Evolutionary conservation across 2,329 filamentous ascomycete genomes (phyloP).

Genomic region (Sporothrix curviconia): DNA sequence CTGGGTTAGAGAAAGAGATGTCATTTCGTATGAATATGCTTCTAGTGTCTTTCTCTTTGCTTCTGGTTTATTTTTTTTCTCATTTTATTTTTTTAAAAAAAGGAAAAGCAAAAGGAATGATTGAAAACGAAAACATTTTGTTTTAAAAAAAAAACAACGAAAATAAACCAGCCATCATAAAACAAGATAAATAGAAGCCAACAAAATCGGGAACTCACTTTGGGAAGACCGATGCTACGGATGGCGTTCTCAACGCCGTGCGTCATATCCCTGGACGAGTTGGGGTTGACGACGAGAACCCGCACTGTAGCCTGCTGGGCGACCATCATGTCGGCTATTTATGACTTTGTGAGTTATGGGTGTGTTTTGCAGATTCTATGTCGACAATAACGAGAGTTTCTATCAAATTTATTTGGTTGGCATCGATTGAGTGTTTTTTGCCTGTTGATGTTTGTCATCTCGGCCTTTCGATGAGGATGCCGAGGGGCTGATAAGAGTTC

Average conservation of each 20-base stretch:
- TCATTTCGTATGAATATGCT: not conserved
- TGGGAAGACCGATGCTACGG: conserved; percentile 33
- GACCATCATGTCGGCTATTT: not conserved
- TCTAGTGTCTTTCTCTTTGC: not conserved
- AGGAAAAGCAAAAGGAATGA: not conserved
- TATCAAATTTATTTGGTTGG: too few relatives aligned
- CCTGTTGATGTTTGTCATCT: too few relatives aligned
- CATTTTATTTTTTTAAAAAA: not conserved
- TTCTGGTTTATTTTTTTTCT: not conserved
- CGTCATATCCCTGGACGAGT: conserved; percentile 69
- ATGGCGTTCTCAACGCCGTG: conserved; percentile 51
- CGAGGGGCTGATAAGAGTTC: too few relatives aligned
- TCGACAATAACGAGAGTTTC: too few relatives aligned
- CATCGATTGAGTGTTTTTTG: not conserved
- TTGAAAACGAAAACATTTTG: too few relatives aligned
- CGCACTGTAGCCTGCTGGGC: conserved; percentile 21
- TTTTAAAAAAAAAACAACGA: not conserved
- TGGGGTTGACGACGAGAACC: conserved; percentile 72
- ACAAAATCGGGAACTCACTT: too few relatives aligned
- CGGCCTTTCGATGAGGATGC: too few relatives aligned
- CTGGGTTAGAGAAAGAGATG: not conserved
- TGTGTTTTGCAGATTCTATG: too few relatives aligned
- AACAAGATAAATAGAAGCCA: too few relatives aligned
- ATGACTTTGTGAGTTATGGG: not conserved
- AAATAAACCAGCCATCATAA: not conserved